Evolutionary conservation across 768 basidiomycete genomes (phyloP).

Genomic region (Suillus cothurnatus): DNA sequence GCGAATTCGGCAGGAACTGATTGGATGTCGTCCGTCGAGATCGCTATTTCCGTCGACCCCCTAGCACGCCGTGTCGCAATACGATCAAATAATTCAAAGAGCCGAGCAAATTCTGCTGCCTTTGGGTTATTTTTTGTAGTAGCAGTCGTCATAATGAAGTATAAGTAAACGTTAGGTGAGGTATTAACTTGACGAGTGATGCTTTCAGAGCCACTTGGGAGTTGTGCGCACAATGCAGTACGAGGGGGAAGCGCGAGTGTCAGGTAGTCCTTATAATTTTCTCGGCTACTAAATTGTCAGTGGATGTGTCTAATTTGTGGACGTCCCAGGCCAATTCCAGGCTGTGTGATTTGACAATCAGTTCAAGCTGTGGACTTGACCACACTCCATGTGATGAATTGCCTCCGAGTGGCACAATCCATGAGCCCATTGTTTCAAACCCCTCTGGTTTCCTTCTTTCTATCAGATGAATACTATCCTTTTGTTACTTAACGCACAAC

Average conservation of each 20-base stretch:
- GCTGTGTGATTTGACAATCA: background rate
- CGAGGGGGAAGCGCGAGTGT: background rate
- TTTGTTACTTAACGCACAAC: background rate
- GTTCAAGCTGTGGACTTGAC: background rate
- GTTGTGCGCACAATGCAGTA: constrained; percentile 7
- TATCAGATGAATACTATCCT: background rate
- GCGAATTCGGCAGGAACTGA: constrained; percentile 31
- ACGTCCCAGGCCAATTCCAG: no score
- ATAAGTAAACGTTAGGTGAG: constrained; percentile 6
- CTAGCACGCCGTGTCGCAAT: constrained; percentile 49
- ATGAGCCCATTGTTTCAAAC: background rate
- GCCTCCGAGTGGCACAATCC: constrained; percentile 25
- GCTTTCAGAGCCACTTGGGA: background rate
- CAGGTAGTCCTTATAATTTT: constrained; percentile 21
- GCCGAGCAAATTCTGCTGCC: constrained; percentile 53
- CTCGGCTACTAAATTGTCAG: background rate
- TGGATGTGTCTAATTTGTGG: background rate
- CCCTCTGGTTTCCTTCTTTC: background rate
- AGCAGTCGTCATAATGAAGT: constrained; percentile 20
- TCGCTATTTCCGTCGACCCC: constrained; percentile 17
- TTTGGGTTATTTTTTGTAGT: constrained; percentile 36
- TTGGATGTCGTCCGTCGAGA: constrained; percentile 34
- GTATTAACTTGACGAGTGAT: background rate
- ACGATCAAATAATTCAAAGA: constrained; percentile 56
- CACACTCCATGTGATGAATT: background rate